Base-by-base conservation (phyloP, 2,329 filamentous ascomycete genomes). In the Fusarium hostae region DNA sequence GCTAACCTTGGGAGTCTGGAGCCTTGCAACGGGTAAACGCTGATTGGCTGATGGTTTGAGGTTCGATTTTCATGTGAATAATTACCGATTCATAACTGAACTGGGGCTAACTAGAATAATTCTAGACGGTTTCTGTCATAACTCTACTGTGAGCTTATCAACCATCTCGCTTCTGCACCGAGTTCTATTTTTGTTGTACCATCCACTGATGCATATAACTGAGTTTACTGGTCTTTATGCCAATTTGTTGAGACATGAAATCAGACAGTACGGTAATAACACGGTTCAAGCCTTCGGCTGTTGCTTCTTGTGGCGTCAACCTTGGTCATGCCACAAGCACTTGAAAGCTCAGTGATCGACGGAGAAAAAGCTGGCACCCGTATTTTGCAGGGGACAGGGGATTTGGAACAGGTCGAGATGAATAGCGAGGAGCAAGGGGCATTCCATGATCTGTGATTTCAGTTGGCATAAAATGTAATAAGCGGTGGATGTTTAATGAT, bases 381-480 rank as follows among this genome's bases (percentile, higher is more conserved):
- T 37, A 43, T 50, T 59, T 37, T 30, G 24, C 65, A 68, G 43
- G 65, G 65, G 64, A 50, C 64, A 47, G 66, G 61, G 54, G 56
- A 60, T 54, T 63, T 60, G 37, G 30, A 39, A 37, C 28, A 48
- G 28, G 59, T 57, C 44, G 62, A 69, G 55, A 63, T 72, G 60
- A 71, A 65, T 50, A 43, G 32, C 34, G 41, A 40, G 61, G 37
- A 35, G 63, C 63, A 66, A 37, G 63, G 63, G 61, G 41, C 63
- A 44, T 59, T 65, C 26, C 20, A 66, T 66, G 61, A 59, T 35
- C 63, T 47, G 24, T 66, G 61, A 59, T 32, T 47, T 60, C 61
- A 56, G 59, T 50, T 52, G 62, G 68, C 71, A 76, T 76, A 75
- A 73, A 48, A 63, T 66, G 67, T 61, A 75, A 75, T 70, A 62